phyloP scores from a whole-genome alignment of 176 grass and related monocot species.

The Triticum turgidum region DNA sequence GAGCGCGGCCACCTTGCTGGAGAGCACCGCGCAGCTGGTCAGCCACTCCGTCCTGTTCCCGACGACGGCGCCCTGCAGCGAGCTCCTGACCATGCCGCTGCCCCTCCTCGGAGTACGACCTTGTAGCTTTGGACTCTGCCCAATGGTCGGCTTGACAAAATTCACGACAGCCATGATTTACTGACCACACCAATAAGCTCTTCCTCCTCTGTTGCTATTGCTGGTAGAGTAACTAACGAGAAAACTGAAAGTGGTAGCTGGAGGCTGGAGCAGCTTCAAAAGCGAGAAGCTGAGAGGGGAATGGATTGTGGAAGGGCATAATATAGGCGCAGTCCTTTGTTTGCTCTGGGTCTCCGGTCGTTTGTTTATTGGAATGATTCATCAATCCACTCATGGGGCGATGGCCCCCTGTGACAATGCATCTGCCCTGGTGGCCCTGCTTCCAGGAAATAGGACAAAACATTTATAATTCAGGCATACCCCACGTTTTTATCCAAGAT shows the following conservation, averaged over 20 bases:
- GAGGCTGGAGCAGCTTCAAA: conserved; percentile 36
- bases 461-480: background rate
- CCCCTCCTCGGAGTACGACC: background rate
- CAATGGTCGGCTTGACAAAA: conserved; percentile 19
- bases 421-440: background rate
- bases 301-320: background rate
- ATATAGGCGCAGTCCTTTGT: conserved; percentile 20
- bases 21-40: conserved; percentile 81
- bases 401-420: background rate
- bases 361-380: background rate
- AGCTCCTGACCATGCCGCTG: conserved; percentile 41
- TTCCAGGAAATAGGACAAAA: background rate
- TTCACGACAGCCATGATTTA: conserved; percentile 28
- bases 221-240: background rate
- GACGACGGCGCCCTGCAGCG: conserved; percentile 51
- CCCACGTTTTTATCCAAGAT: background rate
- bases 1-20: conserved; percentile 66
- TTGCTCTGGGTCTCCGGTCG: background rate
- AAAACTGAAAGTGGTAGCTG: background rate
- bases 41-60: conserved; percentile 65
- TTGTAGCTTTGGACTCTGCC: conserved; percentile 26
- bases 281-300: conserved; percentile 38
- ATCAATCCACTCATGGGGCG: background rate
- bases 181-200: conserved; percentile 23
- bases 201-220: background rate